Base-by-base conservation (phyloP, 768 basidiomycete species). In the Terana coerulea region DNA sequence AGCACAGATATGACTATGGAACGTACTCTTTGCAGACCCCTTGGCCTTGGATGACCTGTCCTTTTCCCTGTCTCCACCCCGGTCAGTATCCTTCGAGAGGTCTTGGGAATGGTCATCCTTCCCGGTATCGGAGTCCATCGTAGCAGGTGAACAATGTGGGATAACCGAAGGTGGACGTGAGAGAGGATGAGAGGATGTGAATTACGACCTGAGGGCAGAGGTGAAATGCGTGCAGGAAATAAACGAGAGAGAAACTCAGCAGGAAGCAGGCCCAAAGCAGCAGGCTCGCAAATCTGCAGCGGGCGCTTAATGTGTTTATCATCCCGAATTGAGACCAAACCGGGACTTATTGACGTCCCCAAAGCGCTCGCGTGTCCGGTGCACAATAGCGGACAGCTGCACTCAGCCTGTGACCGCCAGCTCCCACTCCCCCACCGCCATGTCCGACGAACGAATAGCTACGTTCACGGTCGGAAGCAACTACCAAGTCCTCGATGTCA, bases 401-500 rank as follows among this genome's bases (percentile, higher is more conserved):
- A 25, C 35, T 17, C 39, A 30, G 28, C 34, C 34, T 17, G 34
- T 41, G 15, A 34, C 31, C 4, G 14, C 12, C 51, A 49, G 25
- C 43, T 10, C 7, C 34, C 26, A 21, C 37, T 22, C 19, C 44
- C 49, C 36, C 51, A 17, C 25, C 41, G 49, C 49, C 40, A 67
- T 68, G 64, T 39, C 53, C 10, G 67, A 65, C 57, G 62, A 66
- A 37, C 65, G 65, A 31, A 55, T 62, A 51, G 51, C 46, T 49
- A 63, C 51, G 47, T 71, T 70, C 47, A 53, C 65, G 36, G 67
- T 67, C 43, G 86, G 86, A 35, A 81, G 82, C 30, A 85, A 88
- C 69, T 92, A 91, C 62, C 83, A 90, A 66, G 86, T 91, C 24
- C 79, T 90, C 57, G 87, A 90, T 73, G 85, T 90, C 63, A 88